Base-by-base conservation (phyloP, 805 yeast species). In the Hanseniaspora lachancei region DNA sequence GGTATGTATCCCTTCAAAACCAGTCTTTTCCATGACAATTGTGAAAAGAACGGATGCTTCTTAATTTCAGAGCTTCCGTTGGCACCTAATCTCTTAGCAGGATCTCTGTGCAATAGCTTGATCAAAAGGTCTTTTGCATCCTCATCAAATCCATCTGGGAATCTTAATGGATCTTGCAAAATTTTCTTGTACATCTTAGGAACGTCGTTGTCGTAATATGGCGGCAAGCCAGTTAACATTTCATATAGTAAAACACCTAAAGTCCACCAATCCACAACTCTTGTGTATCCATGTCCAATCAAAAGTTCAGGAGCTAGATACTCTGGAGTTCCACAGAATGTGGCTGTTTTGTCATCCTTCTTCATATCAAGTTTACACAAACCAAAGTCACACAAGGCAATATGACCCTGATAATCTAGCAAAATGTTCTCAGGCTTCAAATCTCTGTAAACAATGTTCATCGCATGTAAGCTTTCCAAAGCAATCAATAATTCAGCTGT, bases 191-290 rank as follows among this genome's bases (percentile, higher is more conserved):
- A 93, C 98, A 93, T 93, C 46, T 81, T 81, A 58, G 89, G 84
- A 7, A 86, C 85, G 69, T 89, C 93, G 66, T 89, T 96, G 66
- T 93, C 97, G 67, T 88, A 93, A 68, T 88, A 93, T 41, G 98
- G 98, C 5, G 98, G 98, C 61, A 93, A 76, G 0, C 97, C 96
- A 1, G 97, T 89, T 58, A 93, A 74, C 98, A 93, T 93, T 66
- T 91, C 98, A 67, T 88, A 93, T 47, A 93, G 73, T 54, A 93
- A 74, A 18, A 91, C 89, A 43, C 98, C 98, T 62, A 93, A 74
- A 1, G 98, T 93, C 98, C 98, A 93, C 91, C 96, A 93, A 70
- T 93, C 98, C 23, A 93, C 97, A 10, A 85, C 84, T 68, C 95
- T 82, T 2, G 97, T 89, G 69, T 93, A 93, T 1, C 97, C 97